These are phyloP conservation scores for Xylaria sp. DNA, from an alignment of 2,329 filamentous ascomycete species.

Conservation along the genomic window DNA sequence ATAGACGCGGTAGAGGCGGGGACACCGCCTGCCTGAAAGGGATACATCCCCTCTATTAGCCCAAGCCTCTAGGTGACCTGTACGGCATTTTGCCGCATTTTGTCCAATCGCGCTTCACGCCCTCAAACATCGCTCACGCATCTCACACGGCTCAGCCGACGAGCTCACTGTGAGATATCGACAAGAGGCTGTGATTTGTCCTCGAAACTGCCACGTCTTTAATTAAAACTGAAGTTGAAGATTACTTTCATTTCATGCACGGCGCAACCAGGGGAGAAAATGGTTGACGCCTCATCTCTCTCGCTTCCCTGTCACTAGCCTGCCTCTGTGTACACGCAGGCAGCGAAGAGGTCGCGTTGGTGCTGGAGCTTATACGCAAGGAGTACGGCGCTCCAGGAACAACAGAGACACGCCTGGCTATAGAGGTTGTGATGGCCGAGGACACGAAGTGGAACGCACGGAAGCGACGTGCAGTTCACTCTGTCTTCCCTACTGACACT, in stretches of 20 bases:
- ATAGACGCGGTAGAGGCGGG: conserved; percentile 26
- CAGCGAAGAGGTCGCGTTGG: background rate
- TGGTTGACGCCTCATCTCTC: conserved; percentile 12
- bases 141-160: conserved; percentile 16
- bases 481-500: conserved; percentile 64
- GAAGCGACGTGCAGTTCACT: conserved; percentile 63
- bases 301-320: conserved; percentile 18
- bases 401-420: background rate
- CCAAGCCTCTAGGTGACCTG: background rate
- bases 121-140: background rate
- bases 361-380: conserved; percentile 9
- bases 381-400: background rate
- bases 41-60: conserved; percentile 2
- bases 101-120: conserved; percentile 22
- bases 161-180: conserved; percentile 8
- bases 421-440: conserved; percentile 43
- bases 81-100: conserved; percentile 23
- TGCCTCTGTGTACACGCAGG: conserved; percentile 12
- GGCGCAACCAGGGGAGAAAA: conserved; percentile 10
- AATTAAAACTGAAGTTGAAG: background rate
- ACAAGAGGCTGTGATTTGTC: conserved; percentile 8
- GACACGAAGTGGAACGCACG: conserved; percentile 60
- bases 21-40: conserved; percentile 38
- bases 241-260: conserved; percentile 1
- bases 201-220: background rate